phyloP scores from a whole-genome alignment of 495 filamentous ascomycete genomes.

The Penicillium turbatum region DNA sequence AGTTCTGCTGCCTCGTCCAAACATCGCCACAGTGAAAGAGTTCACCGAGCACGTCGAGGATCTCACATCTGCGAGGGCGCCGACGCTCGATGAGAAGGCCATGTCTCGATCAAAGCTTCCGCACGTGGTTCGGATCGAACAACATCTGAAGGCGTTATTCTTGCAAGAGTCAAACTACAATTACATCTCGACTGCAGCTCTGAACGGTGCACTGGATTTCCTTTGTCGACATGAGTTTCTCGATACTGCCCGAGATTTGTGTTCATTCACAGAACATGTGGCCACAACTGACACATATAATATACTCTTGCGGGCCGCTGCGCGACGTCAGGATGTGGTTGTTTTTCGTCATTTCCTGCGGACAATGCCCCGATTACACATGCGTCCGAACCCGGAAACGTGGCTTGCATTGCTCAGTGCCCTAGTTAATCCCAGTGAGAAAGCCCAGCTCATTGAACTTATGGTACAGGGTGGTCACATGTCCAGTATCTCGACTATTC shows the following conservation, averaged over 20 bases:
- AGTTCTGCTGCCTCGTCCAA: constrained; percentile 4
- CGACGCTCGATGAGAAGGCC: background rate
- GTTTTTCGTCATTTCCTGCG: constrained; percentile 30
- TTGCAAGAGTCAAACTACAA: constrained; percentile 14
- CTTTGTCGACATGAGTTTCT: constrained; percentile 32
- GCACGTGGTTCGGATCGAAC: constrained; percentile 13
- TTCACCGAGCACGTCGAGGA: constrained; percentile 36
- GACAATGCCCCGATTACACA: constrained; percentile 29
- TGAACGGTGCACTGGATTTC: constrained; percentile 39
- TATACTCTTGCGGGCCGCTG: constrained; percentile 37
- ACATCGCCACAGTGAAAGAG: constrained; percentile 24
- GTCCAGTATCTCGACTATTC: constrained; percentile 17
- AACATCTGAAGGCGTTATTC: constrained; percentile 26
- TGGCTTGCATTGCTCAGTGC: constrained; percentile 41
- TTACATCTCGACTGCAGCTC: constrained; percentile 37
- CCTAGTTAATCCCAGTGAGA: constrained; percentile 29
- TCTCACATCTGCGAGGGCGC: constrained; percentile 13
- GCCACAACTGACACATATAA: constrained; percentile 43
- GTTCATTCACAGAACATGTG: constrained; percentile 30
- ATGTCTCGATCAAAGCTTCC: background rate
- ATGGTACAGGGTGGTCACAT: constrained; percentile 36
- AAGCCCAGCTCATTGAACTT: constrained; percentile 27
- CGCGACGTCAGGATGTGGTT: constrained; percentile 31
- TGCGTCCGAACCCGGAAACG: constrained; percentile 41
- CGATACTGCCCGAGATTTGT: constrained; percentile 25